Base-by-base conservation (phyloP, 306 rosid species). In the Lathyrus sativus region DNA sequence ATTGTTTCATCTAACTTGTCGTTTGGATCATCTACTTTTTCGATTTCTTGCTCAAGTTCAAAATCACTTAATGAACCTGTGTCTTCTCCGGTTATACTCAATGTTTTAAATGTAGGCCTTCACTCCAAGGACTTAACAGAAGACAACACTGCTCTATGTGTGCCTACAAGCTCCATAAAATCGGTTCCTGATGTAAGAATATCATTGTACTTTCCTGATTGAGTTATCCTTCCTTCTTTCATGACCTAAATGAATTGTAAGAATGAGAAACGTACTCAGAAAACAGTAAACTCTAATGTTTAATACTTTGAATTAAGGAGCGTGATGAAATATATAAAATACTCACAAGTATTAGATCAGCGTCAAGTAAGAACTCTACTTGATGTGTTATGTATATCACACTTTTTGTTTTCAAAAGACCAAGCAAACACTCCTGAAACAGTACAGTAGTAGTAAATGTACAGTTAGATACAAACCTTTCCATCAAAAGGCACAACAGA, bases 351-450 rank as follows among this genome's bases (percentile, higher is more conserved):
- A 92, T 87, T 71, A 87, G 79, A 77, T 89, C 96, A 60, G 98
- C 95, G 33, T 87, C 81, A 41, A 96, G 92, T 75, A 92, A 83
- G 83, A 89, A 92, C 63, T 91, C 98, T 17, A 91, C 86, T 83
- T 87, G 98, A 84, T 92, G 96, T 63, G 98, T 84, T 8, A 92
- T 84, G 76, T 85, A 92, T 43, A 92, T 70, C 68, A 92, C 95
- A 55, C 85, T 87, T 80, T 92, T 92, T 57, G 92, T 81, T 67
- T 82, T 78, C 71, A 89, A 73, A 70, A 84, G 81, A 38, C 89
- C 96, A 44, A 92, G 87, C 75, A 92, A 77, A 61, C 95, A 89
- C 74, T 92, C 92, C 96, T 92, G 85, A 68, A 29, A 74, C 60
- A 80, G n/a, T 44, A 22, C 13, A 43, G 41, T 24, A 57, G 39